Evolutionary conservation across 306 rosid species (phyloP), one percentile per base, ranked within the genome.

Genomic region (Cicer pinnatifidum): DNA sequence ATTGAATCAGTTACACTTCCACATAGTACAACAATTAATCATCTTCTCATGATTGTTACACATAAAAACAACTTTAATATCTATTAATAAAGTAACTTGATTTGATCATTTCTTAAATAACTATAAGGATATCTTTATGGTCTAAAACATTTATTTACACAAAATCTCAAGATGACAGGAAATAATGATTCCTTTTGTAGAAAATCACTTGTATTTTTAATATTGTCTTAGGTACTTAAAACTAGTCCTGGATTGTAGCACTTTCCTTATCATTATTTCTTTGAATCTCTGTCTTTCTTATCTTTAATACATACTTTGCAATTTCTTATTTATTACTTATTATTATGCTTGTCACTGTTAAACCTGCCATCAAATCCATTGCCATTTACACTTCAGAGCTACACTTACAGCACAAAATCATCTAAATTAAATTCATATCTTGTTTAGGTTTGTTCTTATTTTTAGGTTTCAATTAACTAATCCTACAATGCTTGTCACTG

Each of bases 161-260:
- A 15, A 60, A 54, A 76, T 43, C 47, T 23, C 59, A 66, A 37
- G 8, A 8, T 33, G 11, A 44, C 33, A 66, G 15, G 20, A 51
- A 47, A 77, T 38, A 28, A 41, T 43, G 41, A 41, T 19, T 38
- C 11, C 1, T 68, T 68, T 69, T 69, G 46, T 58, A 48, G 59
- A 78, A 69, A 52, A 53, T 39, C 41, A 33, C 15, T 20, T 16
- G n/a, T 43, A 46, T 61, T 39, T 69, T 69, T 41, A 46, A 61
- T 69, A 11, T 48, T 20, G 19, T 15, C 33, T 61, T 69, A 75
- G 38, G 10, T 44, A 11, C 69, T 67, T 66, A 12, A 52, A 53
- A 76, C 73, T 76, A 79, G 76, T 75, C 43, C 63, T 20, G 61
- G 84, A 70, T 9, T 43, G 76, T 72, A 59, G 80, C 82, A 28